Base-by-base conservation (phyloP, 768 basidiomycete species). In the Podaxis sp. region DNA sequence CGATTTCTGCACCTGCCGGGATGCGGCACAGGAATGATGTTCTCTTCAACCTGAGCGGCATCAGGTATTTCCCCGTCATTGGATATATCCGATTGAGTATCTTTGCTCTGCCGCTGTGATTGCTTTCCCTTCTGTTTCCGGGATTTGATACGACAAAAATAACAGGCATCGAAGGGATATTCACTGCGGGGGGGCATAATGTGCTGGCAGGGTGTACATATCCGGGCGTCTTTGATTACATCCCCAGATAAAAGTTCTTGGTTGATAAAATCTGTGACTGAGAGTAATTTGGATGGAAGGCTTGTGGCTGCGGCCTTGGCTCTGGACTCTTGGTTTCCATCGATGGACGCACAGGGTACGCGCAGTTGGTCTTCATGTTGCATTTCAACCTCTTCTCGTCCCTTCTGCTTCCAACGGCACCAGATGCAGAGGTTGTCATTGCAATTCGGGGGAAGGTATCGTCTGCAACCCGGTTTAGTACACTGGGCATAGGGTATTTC, bases 121-220 rank as follows among this genome's bases (percentile, higher is more conserved):
- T 40, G 12, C 20, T 37, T 40, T 12, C 20, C n/a, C 38, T 37
- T 13, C n/a, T 10, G 58, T 15, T n/a, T 28, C 7, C 33, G 13
- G 5, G 7, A 11, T 24, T 60, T 37, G 24, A 50, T 38, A 15
- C 50, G 58, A 28, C 58, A 60, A 60, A 37, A 28, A 20, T 26
- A 52, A 7, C 58, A 60, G 13, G 7, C 8, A 41, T 60, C 20
- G 36, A 24, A 17, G 11, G 50, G 33, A 37, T 60, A 60, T 52
- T 60, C 48, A n/a, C 22, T 60, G 37, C 5, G 38, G 7, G 48
- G 49, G 38, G 58, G 50, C 24, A 60, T 50, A 36, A 60, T 51
- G 33, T 60, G 50, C n/a, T 60, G 58, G 30, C 58, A 60, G 28
- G 58, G 37, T 13, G 48, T 51, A 17, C 58, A 60, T 51, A 60